Evolutionary conservation across 176 grass and related monocot genomes (phyloP).

Genomic region (Aechmea fasciata): DNA sequence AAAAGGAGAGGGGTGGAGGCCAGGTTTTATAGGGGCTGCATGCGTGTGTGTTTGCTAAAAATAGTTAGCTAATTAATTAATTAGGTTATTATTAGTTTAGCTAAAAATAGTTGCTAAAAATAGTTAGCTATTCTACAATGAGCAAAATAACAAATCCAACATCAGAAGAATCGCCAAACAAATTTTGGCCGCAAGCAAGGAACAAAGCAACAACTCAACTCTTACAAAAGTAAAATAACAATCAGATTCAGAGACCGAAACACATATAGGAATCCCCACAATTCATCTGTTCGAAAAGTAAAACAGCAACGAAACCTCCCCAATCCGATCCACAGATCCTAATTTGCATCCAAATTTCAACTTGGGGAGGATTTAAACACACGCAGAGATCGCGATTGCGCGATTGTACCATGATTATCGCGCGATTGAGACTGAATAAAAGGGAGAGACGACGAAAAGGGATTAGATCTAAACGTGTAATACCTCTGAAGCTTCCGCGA

Average conservation of each 20-base stretch:
- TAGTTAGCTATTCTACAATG: background rate
- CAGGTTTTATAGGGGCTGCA: constrained; percentile 34
- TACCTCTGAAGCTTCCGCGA: too few relatives aligned
- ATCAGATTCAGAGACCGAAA: too few relatives aligned
- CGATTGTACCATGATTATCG: background rate
- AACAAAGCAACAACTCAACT: too few relatives aligned
- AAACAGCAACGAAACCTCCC: background rate
- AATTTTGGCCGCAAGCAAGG: background rate
- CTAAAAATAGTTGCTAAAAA: too few relatives aligned
- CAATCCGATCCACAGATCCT: background rate
- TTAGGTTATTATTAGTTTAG: too few relatives aligned
- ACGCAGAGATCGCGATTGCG: background rate
- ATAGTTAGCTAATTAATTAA: too few relatives aligned
- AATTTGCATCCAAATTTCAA: background rate
- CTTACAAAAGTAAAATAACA: too few relatives aligned
- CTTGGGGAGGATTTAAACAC: background rate
- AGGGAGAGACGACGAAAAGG: background rate
- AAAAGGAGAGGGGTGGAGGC: background rate
- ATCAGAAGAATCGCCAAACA: background rate
- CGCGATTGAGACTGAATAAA: background rate
- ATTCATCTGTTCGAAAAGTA: too few relatives aligned
- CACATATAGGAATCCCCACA: too few relatives aligned
- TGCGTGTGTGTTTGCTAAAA: constrained; percentile 2
- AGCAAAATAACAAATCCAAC: background rate
- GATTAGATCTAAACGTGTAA: background rate